Percentiles rank a stretch among this genome's conserved stretches.
Conservation (phyloP, 2,329 filamentous ascomycete species). For the Fusarium xylarioides region DNA sequence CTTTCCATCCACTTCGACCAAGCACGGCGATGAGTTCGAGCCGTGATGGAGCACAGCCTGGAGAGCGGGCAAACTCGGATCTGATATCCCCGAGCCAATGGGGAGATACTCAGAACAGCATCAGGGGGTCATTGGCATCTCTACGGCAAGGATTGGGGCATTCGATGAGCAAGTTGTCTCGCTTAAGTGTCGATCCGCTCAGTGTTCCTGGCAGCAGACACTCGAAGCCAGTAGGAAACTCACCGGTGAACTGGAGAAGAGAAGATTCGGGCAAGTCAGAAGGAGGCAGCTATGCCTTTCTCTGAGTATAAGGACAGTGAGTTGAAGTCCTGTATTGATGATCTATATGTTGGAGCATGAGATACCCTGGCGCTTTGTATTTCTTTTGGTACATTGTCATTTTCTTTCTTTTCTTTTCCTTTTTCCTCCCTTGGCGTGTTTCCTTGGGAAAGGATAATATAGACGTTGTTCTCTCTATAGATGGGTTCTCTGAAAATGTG, state of each 20-base stretch:
- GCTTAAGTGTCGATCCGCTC: slow-evolving; percentile 22
- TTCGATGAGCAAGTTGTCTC: slow-evolving; percentile 22
- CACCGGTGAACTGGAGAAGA: slow-evolving; percentile 26
- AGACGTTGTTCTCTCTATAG: not conserved
- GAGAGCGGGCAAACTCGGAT: slow-evolving; percentile 34
- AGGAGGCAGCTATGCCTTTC: slow-evolving; percentile 38
- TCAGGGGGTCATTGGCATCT: slow-evolving; percentile 32
- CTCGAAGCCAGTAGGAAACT: slow-evolving; percentile 12
- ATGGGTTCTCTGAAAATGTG: too few species aligned
- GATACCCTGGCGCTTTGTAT: slow-evolving; percentile 20
- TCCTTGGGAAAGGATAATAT: not conserved
- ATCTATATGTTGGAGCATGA: not conserved
- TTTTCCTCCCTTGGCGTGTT: not conserved
- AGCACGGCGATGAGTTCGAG: slow-evolving; percentile 32
- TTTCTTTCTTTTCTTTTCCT: not conserved
- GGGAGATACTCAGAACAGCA: slow-evolving; percentile 37
- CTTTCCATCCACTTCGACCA: slow-evolving; percentile 52
- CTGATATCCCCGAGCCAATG: slow-evolving; percentile 41
- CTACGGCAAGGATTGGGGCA: slow-evolving; percentile 15
- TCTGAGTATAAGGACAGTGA: slow-evolving; percentile 12
- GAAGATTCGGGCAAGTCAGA: slow-evolving; percentile 36
- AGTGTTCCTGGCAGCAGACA: slow-evolving; percentile 17
- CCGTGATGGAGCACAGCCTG: slow-evolving; percentile 31
- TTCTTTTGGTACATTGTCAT: not conserved
- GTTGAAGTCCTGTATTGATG: not conserved